phyloP scores from a whole-genome alignment of 2,329 filamentous ascomycete genomes.

The Fusarium ambrosium region DNA sequence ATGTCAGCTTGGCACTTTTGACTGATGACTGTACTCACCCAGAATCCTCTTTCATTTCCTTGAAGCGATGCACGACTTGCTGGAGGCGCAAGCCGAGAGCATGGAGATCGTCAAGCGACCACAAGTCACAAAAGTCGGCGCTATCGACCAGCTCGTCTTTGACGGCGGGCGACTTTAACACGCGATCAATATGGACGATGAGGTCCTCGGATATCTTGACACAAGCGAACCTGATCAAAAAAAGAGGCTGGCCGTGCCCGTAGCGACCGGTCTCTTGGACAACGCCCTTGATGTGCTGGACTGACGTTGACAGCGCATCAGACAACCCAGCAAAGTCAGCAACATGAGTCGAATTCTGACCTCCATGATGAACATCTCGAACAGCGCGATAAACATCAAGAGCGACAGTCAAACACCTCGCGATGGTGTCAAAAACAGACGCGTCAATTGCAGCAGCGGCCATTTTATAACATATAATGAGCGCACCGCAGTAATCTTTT shows the following conservation, averaged over 20 bases:
- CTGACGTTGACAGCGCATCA: constrained; percentile 12
- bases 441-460: constrained; percentile 31
- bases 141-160: constrained; percentile 6
- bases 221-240: constrained; percentile 34
- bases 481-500: constrained; percentile 30
- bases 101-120: constrained; percentile 37
- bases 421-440: constrained; percentile 19
- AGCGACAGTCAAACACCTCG: constrained; percentile 35
- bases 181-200: constrained; percentile 37
- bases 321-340: constrained; percentile 18
- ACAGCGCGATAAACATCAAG: constrained; percentile 24
- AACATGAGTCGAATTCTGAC: neutral
- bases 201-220: constrained; percentile 46
- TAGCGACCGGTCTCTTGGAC: neutral
- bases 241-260: neutral
- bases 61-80: constrained; percentile 28
- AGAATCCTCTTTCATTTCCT: constrained; percentile 10
- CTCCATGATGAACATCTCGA: constrained; percentile 14
- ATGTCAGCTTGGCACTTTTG: neutral
- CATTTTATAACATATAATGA: constrained; percentile 53
- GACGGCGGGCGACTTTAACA: neutral
- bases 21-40: constrained; percentile 11
- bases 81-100: constrained; percentile 34
- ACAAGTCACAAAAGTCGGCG: constrained; percentile 27
- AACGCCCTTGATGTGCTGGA: constrained; percentile 10